These are phyloP conservation scores for Penicillium sclerotigenum DNA, from an alignment of 2,329 filamentous ascomycete species.

Conservation along the genomic window DNA sequence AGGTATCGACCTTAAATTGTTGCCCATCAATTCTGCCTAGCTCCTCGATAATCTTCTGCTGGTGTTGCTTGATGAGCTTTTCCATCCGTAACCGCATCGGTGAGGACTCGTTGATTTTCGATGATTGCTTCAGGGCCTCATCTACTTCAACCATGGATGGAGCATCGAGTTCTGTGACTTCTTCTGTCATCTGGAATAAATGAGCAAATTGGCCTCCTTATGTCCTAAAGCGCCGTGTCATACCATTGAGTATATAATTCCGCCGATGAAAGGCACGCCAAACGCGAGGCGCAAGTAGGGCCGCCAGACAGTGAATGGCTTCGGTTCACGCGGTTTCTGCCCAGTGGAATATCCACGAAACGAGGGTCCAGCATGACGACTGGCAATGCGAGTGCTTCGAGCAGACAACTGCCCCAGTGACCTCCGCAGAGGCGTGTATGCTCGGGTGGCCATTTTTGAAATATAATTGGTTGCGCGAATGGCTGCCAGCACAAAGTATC, in stretches of 20 bases:
- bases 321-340: conserved; percentile 19
- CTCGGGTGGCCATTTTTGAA: conserved; percentile 33
- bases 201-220: neutral
- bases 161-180: conserved; percentile 39
- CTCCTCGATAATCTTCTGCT: conserved; percentile 78
- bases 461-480: neutral
- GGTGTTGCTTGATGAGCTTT: conserved; percentile 88
- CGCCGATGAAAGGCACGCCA: conserved; percentile 49
- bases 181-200: conserved; percentile 36
- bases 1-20: conserved; percentile 78
- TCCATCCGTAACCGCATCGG: conserved; percentile 99
- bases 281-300: conserved; percentile 50
- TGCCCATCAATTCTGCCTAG: conserved; percentile 81
- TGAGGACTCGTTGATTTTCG: conserved; percentile 69
- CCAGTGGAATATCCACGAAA: conserved; percentile 29
- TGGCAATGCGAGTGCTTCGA: conserved; percentile 20
- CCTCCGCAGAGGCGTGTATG: conserved; percentile 36
- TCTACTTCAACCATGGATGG: conserved; percentile 82
- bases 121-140: conserved; percentile 73
- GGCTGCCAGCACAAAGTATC: neutral
- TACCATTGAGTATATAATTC: conserved; percentile 53
- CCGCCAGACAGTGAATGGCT: conserved; percentile 40
- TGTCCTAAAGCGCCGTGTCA: neutral
- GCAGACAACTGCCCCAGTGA: conserved; percentile 28
- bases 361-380: conserved; percentile 17